Evolutionary conservation across 768 basidiomycete species (phyloP).

Genomic region (Mrakia frigida): DNA sequence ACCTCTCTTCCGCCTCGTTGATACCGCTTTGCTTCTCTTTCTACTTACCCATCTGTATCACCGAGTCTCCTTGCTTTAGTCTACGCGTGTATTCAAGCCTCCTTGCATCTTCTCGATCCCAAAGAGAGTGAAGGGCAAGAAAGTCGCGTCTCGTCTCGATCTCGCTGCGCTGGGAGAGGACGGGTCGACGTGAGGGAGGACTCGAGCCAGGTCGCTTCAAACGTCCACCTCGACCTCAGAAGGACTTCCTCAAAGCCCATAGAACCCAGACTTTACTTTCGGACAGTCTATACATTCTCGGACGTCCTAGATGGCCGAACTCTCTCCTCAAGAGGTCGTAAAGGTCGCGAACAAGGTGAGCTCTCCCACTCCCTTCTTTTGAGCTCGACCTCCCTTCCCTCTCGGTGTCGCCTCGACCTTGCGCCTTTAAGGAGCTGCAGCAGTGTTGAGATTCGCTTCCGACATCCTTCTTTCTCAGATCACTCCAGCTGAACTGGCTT

Average conservation of each 20-base stretch:
- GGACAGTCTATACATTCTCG: no score
- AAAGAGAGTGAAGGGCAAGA: no score
- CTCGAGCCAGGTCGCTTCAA: no score
- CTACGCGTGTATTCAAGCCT: not conserved
- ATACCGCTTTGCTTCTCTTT: not conserved
- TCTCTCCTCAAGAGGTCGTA: not conserved
- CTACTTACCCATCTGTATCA: not conserved
- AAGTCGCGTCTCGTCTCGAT: no score
- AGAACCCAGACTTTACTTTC: no score
- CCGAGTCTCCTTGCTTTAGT: not conserved
- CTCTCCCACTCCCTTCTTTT: not conserved
- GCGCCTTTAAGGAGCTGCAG: not conserved
- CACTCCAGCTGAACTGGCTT: not conserved
- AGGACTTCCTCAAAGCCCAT: no score
- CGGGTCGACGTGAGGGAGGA: no score
- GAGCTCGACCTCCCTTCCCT: not conserved
- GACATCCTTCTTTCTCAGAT: not conserved
- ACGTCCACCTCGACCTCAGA: no score
- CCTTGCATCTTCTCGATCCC: not conserved
- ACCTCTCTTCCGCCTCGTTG: no score
- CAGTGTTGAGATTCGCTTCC: no score
- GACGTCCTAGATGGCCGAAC: not conserved
- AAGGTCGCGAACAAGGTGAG: constrained; percentile 11
- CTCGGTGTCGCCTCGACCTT: no score
- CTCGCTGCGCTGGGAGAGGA: no score